phyloP scores from a whole-genome alignment of 2,329 filamentous ascomycete species.

The Fusarium tanahbumbuense region DNA sequence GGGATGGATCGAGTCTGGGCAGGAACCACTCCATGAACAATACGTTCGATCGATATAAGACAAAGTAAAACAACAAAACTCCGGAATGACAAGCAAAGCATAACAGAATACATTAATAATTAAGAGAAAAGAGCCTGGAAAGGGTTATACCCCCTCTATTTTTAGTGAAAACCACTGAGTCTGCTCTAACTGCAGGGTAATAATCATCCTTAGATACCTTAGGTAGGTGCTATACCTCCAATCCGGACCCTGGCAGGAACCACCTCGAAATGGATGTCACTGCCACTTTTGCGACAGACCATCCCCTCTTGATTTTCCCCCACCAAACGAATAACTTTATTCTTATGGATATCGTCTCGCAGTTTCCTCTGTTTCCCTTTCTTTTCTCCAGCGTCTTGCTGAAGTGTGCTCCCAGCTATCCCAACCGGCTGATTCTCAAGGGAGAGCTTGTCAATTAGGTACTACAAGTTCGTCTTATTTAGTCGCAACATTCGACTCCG shows the following conservation, averaged over 20 bases:
- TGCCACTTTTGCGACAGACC: slow-evolving; percentile 22
- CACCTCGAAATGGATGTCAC: slow-evolving; percentile 20
- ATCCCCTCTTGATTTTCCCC: slow-evolving; percentile 6
- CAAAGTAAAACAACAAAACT: not conserved
- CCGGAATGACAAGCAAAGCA: not conserved
- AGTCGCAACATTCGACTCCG: not conserved
- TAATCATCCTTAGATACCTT: not conserved
- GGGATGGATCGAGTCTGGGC: slow-evolving; percentile 2
- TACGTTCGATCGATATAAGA: not conserved
- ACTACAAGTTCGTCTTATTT: not conserved
- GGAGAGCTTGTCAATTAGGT: not conserved
- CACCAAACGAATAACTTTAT: slow-evolving; percentile 11
- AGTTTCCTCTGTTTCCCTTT: not conserved
- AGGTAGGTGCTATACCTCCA: not conserved
- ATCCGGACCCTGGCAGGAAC: not conserved
- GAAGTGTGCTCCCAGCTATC: not conserved
- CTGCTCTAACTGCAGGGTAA: not conserved
- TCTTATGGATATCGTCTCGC: not conserved
- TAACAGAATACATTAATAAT: not conserved
- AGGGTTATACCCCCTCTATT: not conserved
- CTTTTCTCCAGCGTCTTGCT: not conserved
- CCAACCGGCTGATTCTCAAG: not conserved
- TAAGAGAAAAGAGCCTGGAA: not conserved
- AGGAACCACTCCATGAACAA: not conserved
- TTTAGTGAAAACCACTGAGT: not conserved